Conservation (phyloP, 441 rosid species). For the Pelargonium myrrhifolium region DNA sequence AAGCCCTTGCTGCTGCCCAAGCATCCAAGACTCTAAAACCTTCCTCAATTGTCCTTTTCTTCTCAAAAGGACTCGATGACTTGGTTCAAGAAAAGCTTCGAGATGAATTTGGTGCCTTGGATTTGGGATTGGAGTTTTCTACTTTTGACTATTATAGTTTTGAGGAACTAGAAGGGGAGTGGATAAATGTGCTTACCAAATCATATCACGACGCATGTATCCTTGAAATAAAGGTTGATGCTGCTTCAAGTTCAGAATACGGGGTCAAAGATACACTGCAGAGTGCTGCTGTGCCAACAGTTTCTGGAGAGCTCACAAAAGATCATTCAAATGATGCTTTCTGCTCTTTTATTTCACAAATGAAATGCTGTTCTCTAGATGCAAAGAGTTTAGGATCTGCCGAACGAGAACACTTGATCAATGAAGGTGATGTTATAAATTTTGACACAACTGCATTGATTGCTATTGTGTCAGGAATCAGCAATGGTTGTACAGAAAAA, state of each 20-base stretch:
- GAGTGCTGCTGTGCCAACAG: constrained; percentile 18
- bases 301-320: constrained; percentile 22
- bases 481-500: constrained; percentile 61
- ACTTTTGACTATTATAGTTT: constrained; percentile 27
- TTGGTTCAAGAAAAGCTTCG: constrained; percentile 28
- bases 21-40: constrained; percentile 41
- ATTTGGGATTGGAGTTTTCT: constrained; percentile 30
- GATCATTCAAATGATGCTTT: constrained; percentile 26
- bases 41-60: constrained; percentile 54
- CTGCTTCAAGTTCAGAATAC: constrained; percentile 14
- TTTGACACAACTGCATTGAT: constrained; percentile 79
- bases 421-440: constrained; percentile 40
- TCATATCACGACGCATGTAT: constrained; percentile 40
- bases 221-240: constrained; percentile 49
- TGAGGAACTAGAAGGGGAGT: constrained; percentile 47
- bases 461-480: constrained; percentile 80
- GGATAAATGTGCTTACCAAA: constrained; percentile 45
- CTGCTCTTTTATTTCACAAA: constrained; percentile 35
- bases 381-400: constrained; percentile 17
- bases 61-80: constrained; percentile 48
- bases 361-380: constrained; percentile 22
- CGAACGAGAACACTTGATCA: constrained; percentile 7
- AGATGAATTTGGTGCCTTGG: constrained; percentile 44
- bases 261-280: constrained; percentile 18
- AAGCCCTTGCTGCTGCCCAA: constrained; percentile 44